A percentile compares a stretch with the other conserved stretches of the same genome.
phyloP scores from a whole-genome alignment of 2,329 filamentous ascomycete species.

The Alternaria brassicicola region DNA sequence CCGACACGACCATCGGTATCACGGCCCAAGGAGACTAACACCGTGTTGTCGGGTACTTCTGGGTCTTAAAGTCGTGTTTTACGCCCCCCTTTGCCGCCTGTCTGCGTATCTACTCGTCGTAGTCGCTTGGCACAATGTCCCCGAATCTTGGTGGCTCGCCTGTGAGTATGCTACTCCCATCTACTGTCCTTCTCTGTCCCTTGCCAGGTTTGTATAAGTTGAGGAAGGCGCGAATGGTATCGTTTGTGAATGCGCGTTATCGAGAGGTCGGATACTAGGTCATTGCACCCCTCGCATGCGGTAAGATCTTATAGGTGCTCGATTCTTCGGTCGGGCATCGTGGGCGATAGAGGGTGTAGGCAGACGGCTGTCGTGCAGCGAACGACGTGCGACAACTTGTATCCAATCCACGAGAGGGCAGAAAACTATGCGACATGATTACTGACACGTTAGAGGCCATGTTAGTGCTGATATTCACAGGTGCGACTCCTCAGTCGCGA shows the following conservation, averaged over 20 bases:
- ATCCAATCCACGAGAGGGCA: not conserved
- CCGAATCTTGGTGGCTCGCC: not conserved
- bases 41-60: slow-evolving; percentile 25
- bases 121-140: not conserved
- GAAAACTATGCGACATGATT: not conserved
- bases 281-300: slow-evolving; percentile 32
- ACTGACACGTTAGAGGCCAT: not conserved
- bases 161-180: slow-evolving; percentile 1
- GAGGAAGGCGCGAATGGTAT: slow-evolving; percentile 32
- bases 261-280: slow-evolving; percentile 20
- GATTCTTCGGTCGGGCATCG: slow-evolving; percentile 1
- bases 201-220: slow-evolving; percentile 28
- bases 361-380: not conserved
- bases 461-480: not conserved
- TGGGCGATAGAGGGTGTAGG: not conserved
- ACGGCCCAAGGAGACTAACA: slow-evolving; percentile 28
- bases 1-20: slow-evolving; percentile 29
- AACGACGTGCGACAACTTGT: not conserved
- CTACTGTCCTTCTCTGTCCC: slow-evolving; percentile 9
- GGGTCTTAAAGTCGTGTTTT: slow-evolving; percentile 15
- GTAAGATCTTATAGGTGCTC: slow-evolving; percentile 39
- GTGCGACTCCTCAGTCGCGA: not conserved
- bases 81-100: slow-evolving; percentile 19
- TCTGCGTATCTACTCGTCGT: not conserved
- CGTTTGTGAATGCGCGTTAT: slow-evolving; percentile 27